Conservation (phyloP, 2,329 filamentous ascomycete genomes). For the Fusarium sp. region DNA sequence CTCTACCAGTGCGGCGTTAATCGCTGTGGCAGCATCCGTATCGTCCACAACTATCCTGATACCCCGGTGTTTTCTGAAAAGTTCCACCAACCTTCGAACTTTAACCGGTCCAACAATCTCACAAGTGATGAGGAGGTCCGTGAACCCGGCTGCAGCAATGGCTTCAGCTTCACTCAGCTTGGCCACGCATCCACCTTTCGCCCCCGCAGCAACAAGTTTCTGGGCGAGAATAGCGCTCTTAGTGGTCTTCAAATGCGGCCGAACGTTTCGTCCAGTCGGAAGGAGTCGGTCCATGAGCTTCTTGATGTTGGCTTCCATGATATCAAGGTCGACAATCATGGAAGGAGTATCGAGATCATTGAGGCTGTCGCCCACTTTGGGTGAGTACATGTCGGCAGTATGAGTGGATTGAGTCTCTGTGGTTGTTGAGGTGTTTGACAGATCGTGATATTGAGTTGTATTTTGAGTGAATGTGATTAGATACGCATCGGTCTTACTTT, state of each 20-base stretch:
- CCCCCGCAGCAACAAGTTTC: slow-evolving; percentile 31
- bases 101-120: slow-evolving; percentile 30
- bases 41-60: slow-evolving; percentile 33
- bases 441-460: not conserved
- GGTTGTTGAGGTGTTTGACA: not conserved
- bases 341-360: slow-evolving; percentile 62
- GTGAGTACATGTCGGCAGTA: slow-evolving; percentile 10
- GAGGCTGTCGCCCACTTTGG: slow-evolving; percentile 19
- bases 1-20: slow-evolving; percentile 14
- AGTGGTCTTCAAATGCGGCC: slow-evolving; percentile 35
- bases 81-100: slow-evolving; percentile 21
- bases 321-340: slow-evolving; percentile 64
- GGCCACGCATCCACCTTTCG: slow-evolving; percentile 32
- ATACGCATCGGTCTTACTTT: slow-evolving; percentile 1
- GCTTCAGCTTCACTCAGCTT: slow-evolving; percentile 36
- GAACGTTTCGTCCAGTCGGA: slow-evolving; percentile 50
- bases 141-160: slow-evolving; percentile 27
- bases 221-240: slow-evolving; percentile 23
- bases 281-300: slow-evolving; percentile 59
- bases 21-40: slow-evolving; percentile 11
- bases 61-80: slow-evolving; percentile 11
- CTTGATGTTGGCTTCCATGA: slow-evolving; percentile 63
- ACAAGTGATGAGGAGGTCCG: slow-evolving; percentile 37
- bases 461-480: no score
- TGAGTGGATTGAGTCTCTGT: not conserved